Evolutionary conservation across 108 stramenopile genomes (phyloP).

Genomic region (Conticribra guillardii): DNA sequence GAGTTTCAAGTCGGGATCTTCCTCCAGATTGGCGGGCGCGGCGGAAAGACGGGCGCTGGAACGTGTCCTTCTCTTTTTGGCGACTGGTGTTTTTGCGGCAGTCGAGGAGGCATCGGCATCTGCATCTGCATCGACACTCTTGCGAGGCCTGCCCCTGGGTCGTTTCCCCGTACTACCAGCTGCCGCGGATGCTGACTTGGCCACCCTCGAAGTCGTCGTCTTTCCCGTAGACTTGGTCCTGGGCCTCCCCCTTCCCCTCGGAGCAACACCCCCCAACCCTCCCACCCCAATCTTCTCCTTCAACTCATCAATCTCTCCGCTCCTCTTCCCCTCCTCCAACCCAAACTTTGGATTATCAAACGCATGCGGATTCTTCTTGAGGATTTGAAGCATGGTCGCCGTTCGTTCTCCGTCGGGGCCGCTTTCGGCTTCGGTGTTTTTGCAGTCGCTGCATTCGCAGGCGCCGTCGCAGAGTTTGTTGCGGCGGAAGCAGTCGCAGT

Average conservation of each 20-base stretch:
- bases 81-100: neutral
- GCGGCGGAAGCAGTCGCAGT: conserved; percentile 82
- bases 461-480: conserved; percentile 46
- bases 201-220: too few species aligned
- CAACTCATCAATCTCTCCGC: conserved; percentile 1
- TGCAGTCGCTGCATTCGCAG: conserved; percentile 37
- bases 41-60: neutral
- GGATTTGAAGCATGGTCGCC: conserved; percentile 13
- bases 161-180: too few species aligned
- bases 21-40: neutral
- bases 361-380: neutral
- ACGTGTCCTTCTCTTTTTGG: neutral
- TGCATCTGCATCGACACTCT: too few species aligned
- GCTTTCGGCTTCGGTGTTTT: conserved; percentile 21
- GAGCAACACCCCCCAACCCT: neutral
- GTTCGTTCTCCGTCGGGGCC: conserved; percentile 23
- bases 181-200: too few species aligned
- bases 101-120: too few species aligned
- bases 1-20: neutral
- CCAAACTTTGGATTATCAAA: neutral
- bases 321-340: neutral
- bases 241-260: conserved; percentile 6
- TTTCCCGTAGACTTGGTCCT: too few species aligned
- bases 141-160: too few species aligned
- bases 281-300: neutral